Base-by-base conservation (phyloP, 2,329 filamentous ascomycete genomes). In the Fusarium cicatricum region DNA sequence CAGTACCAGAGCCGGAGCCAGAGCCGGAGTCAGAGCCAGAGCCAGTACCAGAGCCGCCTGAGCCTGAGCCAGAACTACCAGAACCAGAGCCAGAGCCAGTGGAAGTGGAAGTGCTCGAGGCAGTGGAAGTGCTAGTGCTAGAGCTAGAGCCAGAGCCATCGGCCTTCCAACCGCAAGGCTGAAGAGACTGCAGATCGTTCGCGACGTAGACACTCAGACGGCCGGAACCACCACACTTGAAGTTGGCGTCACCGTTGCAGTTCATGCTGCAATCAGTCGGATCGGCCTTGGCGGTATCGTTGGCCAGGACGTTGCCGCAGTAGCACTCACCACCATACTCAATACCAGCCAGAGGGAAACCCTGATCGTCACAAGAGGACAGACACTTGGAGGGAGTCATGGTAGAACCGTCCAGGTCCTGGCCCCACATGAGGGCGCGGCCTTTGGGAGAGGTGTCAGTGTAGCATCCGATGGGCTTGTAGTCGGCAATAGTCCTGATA, bases 401-500 rank as follows among this genome's bases (percentile, higher is more conserved):
- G 29, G 60, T 68, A 15, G 64, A 57, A 12, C 65, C 52, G 26
- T 75, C 68, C 14, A 82, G 55, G 34, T 72, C 62, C 67, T 78
- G 73, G 16, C 71, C 72, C 68, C 78, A 82, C 21, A 74, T 74
- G 40, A 85, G 74, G 21, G 82, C 77, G 42, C 77, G 77, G 34
- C 79, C 77, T 45, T 73, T 60, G 41, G 57, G 58, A 16, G 74
- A 74, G 50, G 75, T 66, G 57, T 84, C 82, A 23, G 75, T 77
- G 66, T 82, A 88, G 75, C 88, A 91, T 50, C 88, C 88, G n/a
- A 82, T 70, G 60, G 85, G 81, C 37, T 77, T 75, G 78, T 86
- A 90, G 39, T 80, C 77, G 47, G 77, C 75, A 38, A 81, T 75
- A 19, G 78, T 36, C 38, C 53, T 58, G 33, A 38, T 23, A 14